Base-by-base conservation (phyloP, 1,139 yeast genomes). In the Blastobotrys elegans region DNA sequence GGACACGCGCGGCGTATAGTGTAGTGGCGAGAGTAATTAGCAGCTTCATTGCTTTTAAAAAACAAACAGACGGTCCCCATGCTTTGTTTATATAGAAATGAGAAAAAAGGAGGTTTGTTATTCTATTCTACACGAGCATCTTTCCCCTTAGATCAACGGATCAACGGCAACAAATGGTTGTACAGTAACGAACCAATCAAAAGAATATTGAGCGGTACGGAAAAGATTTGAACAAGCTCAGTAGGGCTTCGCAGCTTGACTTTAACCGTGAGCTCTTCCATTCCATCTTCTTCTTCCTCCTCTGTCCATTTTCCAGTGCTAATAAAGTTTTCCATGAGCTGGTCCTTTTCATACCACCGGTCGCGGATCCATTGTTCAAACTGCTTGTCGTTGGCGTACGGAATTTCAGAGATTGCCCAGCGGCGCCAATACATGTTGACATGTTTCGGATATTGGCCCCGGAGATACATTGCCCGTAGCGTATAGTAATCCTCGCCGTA, bases 331-430 rank as follows among this genome's bases (percentile, higher is more conserved):
- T 75, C 79, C 79, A 92, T 71, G 49, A 83, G 64, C 41, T 65
- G 66, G 64, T 92, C 97, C 64, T 92, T 92, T 53, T 80, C 83
- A 39, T 70, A 63, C 97, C 97, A 92, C n/a, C 79, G 67, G 1
- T 74, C 67, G 53, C 73, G 74, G 42, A 92, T 66, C 98, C 98
- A 92, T 27, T 73, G 66, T 50, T 83, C 88, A 62, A 92, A 89
- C 45, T 73, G 72, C 50, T 70, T 74, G 36, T 67, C 71, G 41
- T 72, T 73, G 20, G 77, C 76, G 52, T 73, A 74, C 1, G 95
- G 94, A 17, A 90, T 84, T 21, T 83, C 87, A 2, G 67, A 58
- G 24, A 88, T 61, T 13, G 71, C 69, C 57, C 76, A 76, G 7
- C 80, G 76, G 52, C 82, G 74, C 55, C 90, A 71, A 62, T 84